Percentiles rank a stretch among this genome's conserved stretches.
phyloP scores from a whole-genome alignment of 192 early-diverging fungal species.

The Coemansia reversa region DNA sequence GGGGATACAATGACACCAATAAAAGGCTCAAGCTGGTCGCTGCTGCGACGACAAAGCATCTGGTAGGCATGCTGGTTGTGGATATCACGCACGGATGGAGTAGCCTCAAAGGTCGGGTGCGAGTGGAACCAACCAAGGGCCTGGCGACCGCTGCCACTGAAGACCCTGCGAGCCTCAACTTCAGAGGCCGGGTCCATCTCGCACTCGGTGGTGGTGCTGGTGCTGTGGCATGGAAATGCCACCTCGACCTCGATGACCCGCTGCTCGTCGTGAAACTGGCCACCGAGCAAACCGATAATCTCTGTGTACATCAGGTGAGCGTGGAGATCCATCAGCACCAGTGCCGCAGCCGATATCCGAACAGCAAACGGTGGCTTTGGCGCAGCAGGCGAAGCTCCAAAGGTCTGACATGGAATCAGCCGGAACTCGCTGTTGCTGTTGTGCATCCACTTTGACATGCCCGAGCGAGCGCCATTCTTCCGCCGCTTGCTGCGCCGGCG shows the following conservation, averaged over 20 bases:
- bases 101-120: constrained; percentile 90
- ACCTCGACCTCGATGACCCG: constrained; percentile 59
- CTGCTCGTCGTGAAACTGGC: constrained; percentile 58
- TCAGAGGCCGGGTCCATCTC: constrained; percentile 93
- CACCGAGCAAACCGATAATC: constrained; percentile 91
- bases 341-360: constrained; percentile 28
- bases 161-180: constrained; percentile 75
- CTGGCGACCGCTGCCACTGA: constrained; percentile 58
- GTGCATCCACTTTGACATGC: neutral
- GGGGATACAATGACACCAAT: constrained; percentile 87
- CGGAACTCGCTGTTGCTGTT: constrained; percentile 40
- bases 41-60: constrained; percentile 65
- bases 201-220: constrained; percentile 84
- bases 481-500: constrained; percentile 1
- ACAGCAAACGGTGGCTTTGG: constrained; percentile 19
- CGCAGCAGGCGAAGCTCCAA: constrained; percentile 1
- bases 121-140: constrained; percentile 98
- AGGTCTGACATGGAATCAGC: constrained; percentile 31
- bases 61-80: constrained; percentile 89
- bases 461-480: constrained; percentile 3
- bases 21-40: constrained; percentile 79
- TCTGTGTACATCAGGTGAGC: constrained; percentile 88
- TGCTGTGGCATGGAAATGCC: constrained; percentile 79
- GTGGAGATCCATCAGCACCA: constrained; percentile 92
- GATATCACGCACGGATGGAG: constrained; percentile 86